Conservation (phyloP, 2,329 filamentous ascomycete species). For the Myotisia sp. region DNA sequence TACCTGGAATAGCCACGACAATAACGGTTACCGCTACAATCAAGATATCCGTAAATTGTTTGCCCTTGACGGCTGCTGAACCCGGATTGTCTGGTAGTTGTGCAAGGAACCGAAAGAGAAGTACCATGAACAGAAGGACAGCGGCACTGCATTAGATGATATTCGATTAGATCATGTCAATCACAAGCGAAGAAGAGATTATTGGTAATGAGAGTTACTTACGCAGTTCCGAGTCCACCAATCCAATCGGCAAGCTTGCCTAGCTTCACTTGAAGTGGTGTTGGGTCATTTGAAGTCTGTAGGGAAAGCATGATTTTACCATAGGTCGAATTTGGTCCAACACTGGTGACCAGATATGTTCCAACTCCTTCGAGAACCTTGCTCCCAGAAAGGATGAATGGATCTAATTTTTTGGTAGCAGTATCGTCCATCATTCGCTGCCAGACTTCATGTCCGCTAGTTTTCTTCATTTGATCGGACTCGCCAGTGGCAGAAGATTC, state of each 20-base stretch:
- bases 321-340: constrained; percentile 59
- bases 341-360: constrained; percentile 59
- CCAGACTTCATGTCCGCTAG: constrained; percentile 45
- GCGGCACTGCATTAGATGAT: constrained; percentile 36
- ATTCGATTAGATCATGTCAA: not conserved
- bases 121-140: constrained; percentile 66
- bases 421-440: constrained; percentile 39
- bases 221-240: constrained; percentile 58
- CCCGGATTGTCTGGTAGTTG: constrained; percentile 41
- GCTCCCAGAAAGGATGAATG: constrained; percentile 67
- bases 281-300: constrained; percentile 60
- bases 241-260: constrained; percentile 64
- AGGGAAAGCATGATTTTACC: constrained; percentile 62
- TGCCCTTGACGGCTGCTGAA: constrained; percentile 59
- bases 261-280: constrained; percentile 61
- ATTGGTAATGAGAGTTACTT: constrained; percentile 9
- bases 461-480: constrained; percentile 58
- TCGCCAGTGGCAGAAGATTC: constrained; percentile 62
- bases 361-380: constrained; percentile 66
- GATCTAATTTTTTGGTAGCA: constrained; percentile 44
- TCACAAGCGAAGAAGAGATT: constrained; percentile 1
- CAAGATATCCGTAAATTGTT: constrained; percentile 60
- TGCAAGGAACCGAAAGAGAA: constrained; percentile 74
- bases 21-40: constrained; percentile 69
- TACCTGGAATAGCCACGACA: constrained; percentile 57